A percentile compares a stretch with the other conserved stretches of the same genome.
Conservation (phyloP, 2,329 filamentous ascomycete genomes). For the Drechmeria coniospora region DNA sequence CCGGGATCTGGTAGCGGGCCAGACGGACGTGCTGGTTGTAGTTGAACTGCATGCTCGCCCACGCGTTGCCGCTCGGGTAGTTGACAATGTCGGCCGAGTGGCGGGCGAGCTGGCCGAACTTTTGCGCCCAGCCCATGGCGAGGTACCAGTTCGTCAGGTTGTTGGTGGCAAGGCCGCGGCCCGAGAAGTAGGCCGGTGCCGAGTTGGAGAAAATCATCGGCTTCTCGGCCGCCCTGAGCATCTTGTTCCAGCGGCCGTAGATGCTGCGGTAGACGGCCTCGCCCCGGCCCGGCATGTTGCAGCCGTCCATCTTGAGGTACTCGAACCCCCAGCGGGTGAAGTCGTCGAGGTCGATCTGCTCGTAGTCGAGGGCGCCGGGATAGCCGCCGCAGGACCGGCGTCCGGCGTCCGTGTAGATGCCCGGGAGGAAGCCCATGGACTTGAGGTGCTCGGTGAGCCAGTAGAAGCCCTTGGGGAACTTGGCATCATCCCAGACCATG, state of each 20-base stretch:
- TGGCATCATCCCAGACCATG: slow-evolving; percentile 23
- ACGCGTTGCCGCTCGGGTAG: slow-evolving; percentile 24
- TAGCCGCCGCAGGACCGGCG: slow-evolving; percentile 27
- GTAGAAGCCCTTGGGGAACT: slow-evolving; percentile 26
- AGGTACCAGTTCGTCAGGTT: slow-evolving; percentile 27
- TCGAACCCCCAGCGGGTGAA: slow-evolving; percentile 22
- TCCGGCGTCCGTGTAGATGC: slow-evolving; percentile 29
- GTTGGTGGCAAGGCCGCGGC: too few species aligned
- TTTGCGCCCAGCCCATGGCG: slow-evolving; percentile 27
- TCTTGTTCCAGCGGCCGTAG: slow-evolving; percentile 26
- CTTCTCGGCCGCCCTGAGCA: slow-evolving; percentile 17
- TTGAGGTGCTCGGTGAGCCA: slow-evolving; percentile 24
- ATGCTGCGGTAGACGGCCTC: slow-evolving; percentile 12
- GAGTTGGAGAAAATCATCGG: slow-evolving; percentile 29
- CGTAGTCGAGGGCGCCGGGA: slow-evolving; percentile 23
- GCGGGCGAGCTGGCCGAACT: slow-evolving; percentile 25
- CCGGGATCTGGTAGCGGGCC: slow-evolving; percentile 21
- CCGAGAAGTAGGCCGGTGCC: slow-evolving; percentile 28
- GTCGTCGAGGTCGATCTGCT: slow-evolving; percentile 24
- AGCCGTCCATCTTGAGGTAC: slow-evolving; percentile 25
- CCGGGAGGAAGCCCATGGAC: slow-evolving; percentile 23
- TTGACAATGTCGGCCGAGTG: slow-evolving; percentile 27
- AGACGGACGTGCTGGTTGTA: slow-evolving; percentile 27
- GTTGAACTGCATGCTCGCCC: slow-evolving; percentile 32
- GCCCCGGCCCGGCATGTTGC: slow-evolving; percentile 15